Base-by-base conservation (phyloP, 1,284 basidiomycete species). In the Trichosporon sp. region DNA sequence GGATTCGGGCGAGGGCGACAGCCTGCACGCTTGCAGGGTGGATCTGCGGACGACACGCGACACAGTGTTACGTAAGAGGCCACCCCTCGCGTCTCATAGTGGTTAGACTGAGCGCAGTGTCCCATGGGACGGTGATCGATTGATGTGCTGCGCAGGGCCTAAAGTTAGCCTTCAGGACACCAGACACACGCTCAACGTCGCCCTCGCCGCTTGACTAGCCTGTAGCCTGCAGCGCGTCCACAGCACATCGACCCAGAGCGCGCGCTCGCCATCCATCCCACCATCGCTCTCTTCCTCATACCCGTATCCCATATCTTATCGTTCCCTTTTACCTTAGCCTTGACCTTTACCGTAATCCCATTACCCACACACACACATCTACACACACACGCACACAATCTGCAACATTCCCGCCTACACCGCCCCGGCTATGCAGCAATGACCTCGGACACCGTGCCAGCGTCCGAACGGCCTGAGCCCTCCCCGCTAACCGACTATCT, bases 401-500 rank as follows among this genome's bases (percentile, higher is more conserved):
- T 9, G 13, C 51, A 11, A 31, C 56, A 32, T 29, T 29, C 56
- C 27, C 8, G 8, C 27, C 27, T 29, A 31, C 56, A 60, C 56
- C 56, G 29, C 27, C 27, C 56, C 27, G 56, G 56, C 29, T 60
- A 60, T 60, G 56, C 56, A 60, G 56, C 56, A 60, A 60, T 60
- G 56, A 32, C 27, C 56, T 29, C 29, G 27, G 12, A 23, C 56
- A 31, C 56, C 56, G 56, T 31, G 29, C 56, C 29, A 60, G 56
- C 56, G 56, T 60, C 27, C 56, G 56, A 60, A 3, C 5, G 56
- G 56, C 56, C 56, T n/a, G 56, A 60, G 56, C 56, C 60, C 3
- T 70, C 68, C 5, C 71, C 71, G 2, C 71, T 72, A 31, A 67
- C 56, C 35, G 68, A 70, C 25, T 72, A 72, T 53, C 64, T 72